Evolutionary conservation across 1,139 yeast species (phyloP).

Genomic region (Saccharomyces hybrid): DNA sequence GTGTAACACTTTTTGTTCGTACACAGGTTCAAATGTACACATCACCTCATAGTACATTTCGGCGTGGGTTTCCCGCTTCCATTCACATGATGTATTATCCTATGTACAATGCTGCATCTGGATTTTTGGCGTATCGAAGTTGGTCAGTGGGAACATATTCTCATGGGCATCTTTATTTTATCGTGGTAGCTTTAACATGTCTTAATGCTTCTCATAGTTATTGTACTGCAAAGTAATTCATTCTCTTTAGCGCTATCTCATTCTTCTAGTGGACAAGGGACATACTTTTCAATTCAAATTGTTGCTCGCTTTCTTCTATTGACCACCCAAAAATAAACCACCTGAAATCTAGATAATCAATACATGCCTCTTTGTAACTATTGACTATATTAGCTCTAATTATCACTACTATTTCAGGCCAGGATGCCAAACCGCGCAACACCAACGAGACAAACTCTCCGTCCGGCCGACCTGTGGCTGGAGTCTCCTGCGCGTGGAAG

Average conservation of each 20-base stretch:
- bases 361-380: background rate
- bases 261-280: background rate
- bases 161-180: background rate
- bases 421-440: background rate
- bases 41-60: too few relatives aligned
- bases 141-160: background rate
- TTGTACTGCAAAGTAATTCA: background rate
- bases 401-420: conserved; percentile 2
- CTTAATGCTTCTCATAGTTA: background rate
- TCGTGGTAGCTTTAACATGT: background rate
- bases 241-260: background rate
- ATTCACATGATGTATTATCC: too few relatives aligned
- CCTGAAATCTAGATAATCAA: background rate
- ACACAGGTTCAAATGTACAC: too few relatives aligned
- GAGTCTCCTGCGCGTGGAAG: background rate
- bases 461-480: background rate
- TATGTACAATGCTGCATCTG: too few relatives aligned
- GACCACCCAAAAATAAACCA: background rate
- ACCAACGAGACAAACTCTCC: background rate
- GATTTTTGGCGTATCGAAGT: too few relatives aligned
- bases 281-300: background rate
- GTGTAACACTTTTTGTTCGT: background rate
- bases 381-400: background rate
- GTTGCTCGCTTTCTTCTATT: conserved; percentile 5
- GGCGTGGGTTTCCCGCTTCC: too few relatives aligned